Conservation (phyloP, 331 rosid species). For the Telfairia occidentalis region DNA sequence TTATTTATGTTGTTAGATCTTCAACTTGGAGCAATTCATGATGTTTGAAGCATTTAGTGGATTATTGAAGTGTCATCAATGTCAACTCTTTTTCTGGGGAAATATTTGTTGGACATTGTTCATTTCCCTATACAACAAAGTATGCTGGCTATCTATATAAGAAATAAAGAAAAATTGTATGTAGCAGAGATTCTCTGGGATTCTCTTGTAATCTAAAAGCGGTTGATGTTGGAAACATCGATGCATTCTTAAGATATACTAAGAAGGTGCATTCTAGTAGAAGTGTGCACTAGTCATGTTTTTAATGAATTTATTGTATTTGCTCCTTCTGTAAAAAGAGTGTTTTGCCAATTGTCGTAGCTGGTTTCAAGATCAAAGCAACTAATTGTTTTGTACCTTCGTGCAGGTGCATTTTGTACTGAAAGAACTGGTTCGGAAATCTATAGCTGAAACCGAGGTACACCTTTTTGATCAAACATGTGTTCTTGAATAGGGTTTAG, state of each 20-base stretch:
- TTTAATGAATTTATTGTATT: not conserved
- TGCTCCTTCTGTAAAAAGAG: not conserved
- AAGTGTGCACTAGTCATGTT: not conserved
- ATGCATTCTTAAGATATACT: not conserved
- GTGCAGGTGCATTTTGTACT: conserved; percentile 80
- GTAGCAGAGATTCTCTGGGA: not conserved
- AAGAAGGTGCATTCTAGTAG: not conserved
- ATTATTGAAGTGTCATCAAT: not conserved
- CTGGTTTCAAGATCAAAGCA: conserved; percentile 2
- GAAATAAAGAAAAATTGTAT: not conserved
- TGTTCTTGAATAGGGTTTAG: not conserved
- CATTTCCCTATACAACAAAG: not conserved
- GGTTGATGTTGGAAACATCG: not conserved
- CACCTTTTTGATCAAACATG: conserved; percentile 4
- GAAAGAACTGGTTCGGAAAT: conserved; percentile 96
- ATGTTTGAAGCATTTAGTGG: not conserved
- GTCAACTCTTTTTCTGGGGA: not conserved
- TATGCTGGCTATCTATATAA: not conserved
- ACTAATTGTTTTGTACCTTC: conserved; percentile 14
- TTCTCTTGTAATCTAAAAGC: not conserved
- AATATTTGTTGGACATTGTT: not conserved
- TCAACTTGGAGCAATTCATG: not conserved
- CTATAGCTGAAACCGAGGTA: conserved; percentile 88
- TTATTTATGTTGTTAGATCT: not conserved
- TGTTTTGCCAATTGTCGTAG: not conserved